phyloP scores from a whole-genome alignment of 164 flowering plant genomes.

The Berberis vulgaris region DNA sequence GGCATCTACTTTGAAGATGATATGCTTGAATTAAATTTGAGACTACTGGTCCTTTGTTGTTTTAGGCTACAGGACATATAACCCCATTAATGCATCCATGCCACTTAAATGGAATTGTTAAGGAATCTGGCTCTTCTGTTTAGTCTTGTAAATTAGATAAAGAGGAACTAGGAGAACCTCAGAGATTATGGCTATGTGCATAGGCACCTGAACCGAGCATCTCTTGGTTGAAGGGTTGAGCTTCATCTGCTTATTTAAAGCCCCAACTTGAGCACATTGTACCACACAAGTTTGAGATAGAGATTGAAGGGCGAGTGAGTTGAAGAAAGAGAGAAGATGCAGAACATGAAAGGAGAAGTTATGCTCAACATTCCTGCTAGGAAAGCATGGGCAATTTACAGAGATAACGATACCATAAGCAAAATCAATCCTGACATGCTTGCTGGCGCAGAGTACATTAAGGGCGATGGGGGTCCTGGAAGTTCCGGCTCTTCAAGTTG shows the following conservation, averaged over 20 bases:
- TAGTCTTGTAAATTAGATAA: no score
- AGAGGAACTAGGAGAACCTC: no score
- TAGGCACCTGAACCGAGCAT: background rate
- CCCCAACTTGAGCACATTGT: background rate
- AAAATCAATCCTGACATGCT: slow-evolving; percentile 17
- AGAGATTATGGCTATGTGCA: no score
- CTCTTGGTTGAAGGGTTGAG: background rate
- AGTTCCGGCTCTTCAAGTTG: slow-evolving; percentile 46
- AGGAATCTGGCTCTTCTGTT: no score
- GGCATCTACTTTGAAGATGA: slow-evolving; percentile 3
- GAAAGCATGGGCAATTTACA: slow-evolving; percentile 55
- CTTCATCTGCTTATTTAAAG: background rate
- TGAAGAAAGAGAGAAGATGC: slow-evolving; percentile 25
- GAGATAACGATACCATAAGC: slow-evolving; percentile 34
- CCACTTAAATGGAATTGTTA: background rate
- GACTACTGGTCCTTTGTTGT: background rate
- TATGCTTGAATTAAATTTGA: slow-evolving; percentile 1
- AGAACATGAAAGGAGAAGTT: slow-evolving; percentile 39
- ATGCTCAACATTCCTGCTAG: slow-evolving; percentile 40
- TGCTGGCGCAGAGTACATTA: slow-evolving; percentile 15
- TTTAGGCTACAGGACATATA: background rate
- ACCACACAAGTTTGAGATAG: background rate
- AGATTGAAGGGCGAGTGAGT: background rate
- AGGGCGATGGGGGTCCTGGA: slow-evolving; percentile 53
- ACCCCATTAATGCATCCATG: background rate